Evolutionary conservation across 257 asterid genomes (phyloP).

Genomic region (Oldenlandia corymbosa): DNA sequence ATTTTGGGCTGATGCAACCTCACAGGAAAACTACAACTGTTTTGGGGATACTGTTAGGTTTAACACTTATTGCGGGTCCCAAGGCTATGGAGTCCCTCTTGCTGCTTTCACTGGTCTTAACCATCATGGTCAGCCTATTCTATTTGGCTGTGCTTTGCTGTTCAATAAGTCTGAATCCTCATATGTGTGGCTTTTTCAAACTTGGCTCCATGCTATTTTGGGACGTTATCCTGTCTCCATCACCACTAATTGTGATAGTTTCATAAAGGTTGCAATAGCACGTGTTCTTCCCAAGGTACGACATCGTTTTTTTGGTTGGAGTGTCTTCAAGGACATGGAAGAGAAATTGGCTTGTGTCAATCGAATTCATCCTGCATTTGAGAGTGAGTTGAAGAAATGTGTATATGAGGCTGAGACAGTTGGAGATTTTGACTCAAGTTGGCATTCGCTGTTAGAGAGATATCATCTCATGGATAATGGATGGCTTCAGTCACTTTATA

Average conservation of each 20-base stretch:
- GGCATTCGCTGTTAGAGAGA: conserved; percentile 47
- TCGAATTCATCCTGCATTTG: conserved; percentile 49
- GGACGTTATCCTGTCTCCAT: conserved; percentile 55
- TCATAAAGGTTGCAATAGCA: conserved; percentile 54
- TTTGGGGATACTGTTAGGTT: conserved; percentile 77
- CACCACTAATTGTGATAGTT: conserved; percentile 56
- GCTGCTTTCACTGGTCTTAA: conserved; percentile 72
- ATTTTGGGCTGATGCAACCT: conserved; percentile 64
- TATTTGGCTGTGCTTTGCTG: conserved; percentile 77
- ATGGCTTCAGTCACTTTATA: conserved; percentile 66
- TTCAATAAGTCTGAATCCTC: conserved; percentile 51
- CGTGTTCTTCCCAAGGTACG: conserved; percentile 57
- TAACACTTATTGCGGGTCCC: conserved; percentile 43
- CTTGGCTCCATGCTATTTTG: conserved; percentile 69
- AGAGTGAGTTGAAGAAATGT: conserved; percentile 56
- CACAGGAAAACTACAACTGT: conserved; percentile 44
- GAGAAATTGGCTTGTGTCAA: conserved; percentile 51
- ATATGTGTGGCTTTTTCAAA: conserved; percentile 64
- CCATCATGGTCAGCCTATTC: conserved; percentile 79
- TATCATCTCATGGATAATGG: conserved; percentile 55
- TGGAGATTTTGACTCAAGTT: conserved; percentile 72
- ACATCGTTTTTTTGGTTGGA: conserved; percentile 66
- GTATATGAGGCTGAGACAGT: conserved; percentile 52
- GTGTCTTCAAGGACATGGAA: conserved; percentile 54
- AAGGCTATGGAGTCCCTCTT: conserved; percentile 46